Base-by-base conservation (phyloP, 805 yeast genomes). In the Pichia scutulata region DNA sequence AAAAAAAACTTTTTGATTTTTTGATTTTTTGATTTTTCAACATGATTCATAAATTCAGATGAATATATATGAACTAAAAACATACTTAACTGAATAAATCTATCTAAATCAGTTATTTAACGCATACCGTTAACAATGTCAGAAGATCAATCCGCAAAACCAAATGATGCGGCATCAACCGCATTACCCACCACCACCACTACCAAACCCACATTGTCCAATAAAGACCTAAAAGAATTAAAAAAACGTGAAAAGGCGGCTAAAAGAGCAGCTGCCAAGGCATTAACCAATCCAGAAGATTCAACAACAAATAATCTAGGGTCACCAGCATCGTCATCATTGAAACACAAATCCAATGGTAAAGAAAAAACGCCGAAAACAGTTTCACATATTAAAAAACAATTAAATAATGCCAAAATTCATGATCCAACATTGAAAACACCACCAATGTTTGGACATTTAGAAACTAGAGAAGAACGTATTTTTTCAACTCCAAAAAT, bases 181-280 rank as follows among this genome's bases (percentile, higher is more conserved):
- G n/a, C 40, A 19, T 19, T 48, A 6, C 33, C 48, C 7, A 8
- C 33, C 5, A 18, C 49, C 4, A 39, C 46, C 4, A 12, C 44
- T 9, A 26, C 46, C 10, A 46, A 16, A 10, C 21, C 46, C 9
- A 49, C 69, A 49, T 65, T 84, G 42, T 68, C 86, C 10, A 87
- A 87, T 57, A 89, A 89, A 60, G 95, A 90, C 66, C 73, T 88
- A 54, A 90, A 90, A 65, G 97, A 88, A 59, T 71, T 82, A 65
- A 87, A 89, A 65, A 90, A 89, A 72, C 80, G 80, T 59, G 96
- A 89, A 61, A 90, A 92, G 69, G 93, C 93, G 14, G 95, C 93
- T 39, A 87, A 88, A 65, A 76, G 98, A 64, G 93, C 96, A 2
- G 96, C 96, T 2, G 80, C 82, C 55, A 89, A 50, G 43, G 43